Conservation (phyloP, 1,139 yeast species). For the Eremothecium cymbalariae region DNA sequence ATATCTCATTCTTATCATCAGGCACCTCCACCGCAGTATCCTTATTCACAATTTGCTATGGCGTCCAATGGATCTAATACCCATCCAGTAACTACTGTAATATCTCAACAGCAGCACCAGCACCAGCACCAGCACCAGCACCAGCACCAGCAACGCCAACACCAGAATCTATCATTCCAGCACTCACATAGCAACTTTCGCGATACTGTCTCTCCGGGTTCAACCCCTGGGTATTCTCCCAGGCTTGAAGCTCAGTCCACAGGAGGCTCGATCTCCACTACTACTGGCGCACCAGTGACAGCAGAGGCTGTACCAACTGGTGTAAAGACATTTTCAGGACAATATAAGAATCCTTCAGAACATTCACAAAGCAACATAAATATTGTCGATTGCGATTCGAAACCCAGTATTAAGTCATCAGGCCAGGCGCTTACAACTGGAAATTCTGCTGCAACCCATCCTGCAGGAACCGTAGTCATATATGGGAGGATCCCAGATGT, state of each 20-base stretch:
- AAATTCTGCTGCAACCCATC: background rate
- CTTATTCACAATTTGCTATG: constrained; percentile 11
- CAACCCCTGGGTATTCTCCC: background rate
- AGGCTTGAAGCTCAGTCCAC: background rate
- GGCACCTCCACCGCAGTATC: constrained; percentile 16
- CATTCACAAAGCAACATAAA: too few species aligned
- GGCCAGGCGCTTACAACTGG: background rate
- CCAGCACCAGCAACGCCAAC: background rate
- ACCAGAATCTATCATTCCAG: background rate
- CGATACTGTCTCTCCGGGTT: background rate
- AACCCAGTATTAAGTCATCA: background rate
- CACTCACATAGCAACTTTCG: background rate
- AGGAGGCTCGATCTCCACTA: background rate
- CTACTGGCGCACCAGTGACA: background rate
- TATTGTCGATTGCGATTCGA: too few species aligned
- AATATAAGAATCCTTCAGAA: background rate
- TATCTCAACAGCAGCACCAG: constrained; percentile 4
- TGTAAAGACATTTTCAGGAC: background rate
- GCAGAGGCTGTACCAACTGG: background rate
- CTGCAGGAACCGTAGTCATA: constrained; percentile 10
- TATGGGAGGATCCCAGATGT: constrained; percentile 29
- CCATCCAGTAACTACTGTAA: background rate
- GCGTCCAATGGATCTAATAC: constrained; percentile 4
- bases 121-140: constrained; percentile 8
- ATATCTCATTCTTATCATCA: constrained; percentile 16